Percentiles rank a stretch among this genome's conserved stretches.
Conservation (phyloP, 169 alveolate genomes). For the Cryptosporidium meleagridis region DNA sequence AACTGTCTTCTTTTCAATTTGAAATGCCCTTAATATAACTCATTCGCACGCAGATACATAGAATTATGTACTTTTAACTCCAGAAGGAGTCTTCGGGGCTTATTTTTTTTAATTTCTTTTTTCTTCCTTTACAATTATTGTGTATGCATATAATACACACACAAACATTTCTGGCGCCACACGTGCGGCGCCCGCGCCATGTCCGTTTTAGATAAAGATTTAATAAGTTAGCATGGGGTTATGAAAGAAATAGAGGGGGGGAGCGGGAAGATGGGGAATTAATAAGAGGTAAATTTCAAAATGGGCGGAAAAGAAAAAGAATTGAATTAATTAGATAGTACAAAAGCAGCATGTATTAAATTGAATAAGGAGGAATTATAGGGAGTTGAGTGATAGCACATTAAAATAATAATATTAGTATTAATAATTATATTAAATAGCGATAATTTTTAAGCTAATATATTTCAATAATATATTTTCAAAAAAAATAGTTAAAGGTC, state of each 20-base stretch:
- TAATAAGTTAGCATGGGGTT: background rate
- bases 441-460: background rate
- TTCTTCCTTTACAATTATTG: background rate
- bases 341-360: too few relatives aligned
- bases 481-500: background rate
- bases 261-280: background rate
- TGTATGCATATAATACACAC: constrained; percentile 23
- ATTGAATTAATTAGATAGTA: too few relatives aligned
- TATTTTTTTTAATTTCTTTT: background rate
- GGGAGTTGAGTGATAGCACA: too few relatives aligned
- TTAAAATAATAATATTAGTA: background rate
- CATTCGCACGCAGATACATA: background rate
- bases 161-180: constrained; percentile 10
- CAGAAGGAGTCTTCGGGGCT: background rate
- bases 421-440: too few relatives aligned
- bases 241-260: background rate
- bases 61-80: background rate
- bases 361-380: background rate
- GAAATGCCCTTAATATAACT: background rate
- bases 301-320: background rate
- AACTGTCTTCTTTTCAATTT: background rate
- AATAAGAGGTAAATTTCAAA: background rate
- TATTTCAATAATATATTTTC: too few relatives aligned
- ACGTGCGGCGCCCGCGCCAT: background rate
- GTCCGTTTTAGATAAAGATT: background rate